phyloP scores from a whole-genome alignment of 2,329 filamentous ascomycete species.

The Fusarium agapanthi region DNA sequence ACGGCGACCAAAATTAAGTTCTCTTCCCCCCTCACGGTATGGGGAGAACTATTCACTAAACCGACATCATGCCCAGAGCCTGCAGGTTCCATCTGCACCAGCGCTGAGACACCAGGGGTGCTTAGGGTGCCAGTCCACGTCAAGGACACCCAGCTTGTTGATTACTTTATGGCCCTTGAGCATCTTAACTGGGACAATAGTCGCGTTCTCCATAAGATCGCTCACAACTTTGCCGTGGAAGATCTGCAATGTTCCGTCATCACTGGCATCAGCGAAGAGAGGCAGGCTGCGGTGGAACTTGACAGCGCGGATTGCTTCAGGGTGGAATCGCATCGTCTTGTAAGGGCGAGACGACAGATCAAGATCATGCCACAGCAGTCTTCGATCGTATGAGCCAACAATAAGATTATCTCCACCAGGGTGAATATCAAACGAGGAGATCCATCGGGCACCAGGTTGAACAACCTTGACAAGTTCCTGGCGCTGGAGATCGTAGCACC shows the following conservation, averaged over 20 bases:
- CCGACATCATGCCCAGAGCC: constrained; percentile 73
- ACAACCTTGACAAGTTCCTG: constrained; percentile 93
- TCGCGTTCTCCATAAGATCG: constrained; percentile 95
- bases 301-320: constrained; percentile 88
- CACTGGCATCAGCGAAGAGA: constrained; percentile 92
- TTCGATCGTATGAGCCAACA: constrained; percentile 92
- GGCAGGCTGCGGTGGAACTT: constrained; percentile 85
- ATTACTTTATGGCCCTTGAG: constrained; percentile 89
- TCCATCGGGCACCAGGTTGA: constrained; percentile 92
- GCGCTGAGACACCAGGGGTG: constrained; percentile 96
- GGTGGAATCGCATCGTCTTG: constrained; percentile 96
- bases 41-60: background rate
- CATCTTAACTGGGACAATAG: constrained; percentile 95
- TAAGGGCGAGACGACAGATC: constrained; percentile 91
- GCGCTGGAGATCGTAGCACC: constrained; percentile 90
- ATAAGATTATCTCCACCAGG: constrained; percentile 93
- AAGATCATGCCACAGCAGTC: constrained; percentile 95
- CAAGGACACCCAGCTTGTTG: constrained; percentile 87
- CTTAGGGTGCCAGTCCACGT: constrained; percentile 93
- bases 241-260: constrained; percentile 93
- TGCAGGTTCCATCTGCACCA: constrained; percentile 90
- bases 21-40: background rate
- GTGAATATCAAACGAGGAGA: constrained; percentile 93
- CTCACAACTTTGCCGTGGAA: constrained; percentile 97
- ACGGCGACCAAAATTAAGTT: constrained; percentile 3